phyloP scores from a whole-genome alignment of 495 filamentous ascomycete genomes.

The Beverwykella pulmonaria region DNA sequence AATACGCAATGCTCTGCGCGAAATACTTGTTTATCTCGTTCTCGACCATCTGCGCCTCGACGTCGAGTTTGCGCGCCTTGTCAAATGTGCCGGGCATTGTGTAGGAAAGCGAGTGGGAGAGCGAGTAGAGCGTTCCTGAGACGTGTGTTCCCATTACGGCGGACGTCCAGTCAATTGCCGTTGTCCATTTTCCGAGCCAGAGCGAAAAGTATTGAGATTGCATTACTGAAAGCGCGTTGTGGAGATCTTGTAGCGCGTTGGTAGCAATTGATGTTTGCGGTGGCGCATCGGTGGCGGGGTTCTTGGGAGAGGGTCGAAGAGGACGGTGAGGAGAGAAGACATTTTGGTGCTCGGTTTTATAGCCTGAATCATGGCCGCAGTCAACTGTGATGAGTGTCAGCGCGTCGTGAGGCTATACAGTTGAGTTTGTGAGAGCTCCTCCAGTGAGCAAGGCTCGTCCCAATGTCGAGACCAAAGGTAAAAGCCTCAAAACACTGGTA shows the following conservation, averaged over 20 bases:
- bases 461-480: no score
- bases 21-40: conserved; percentile 85
- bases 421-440: not conserved
- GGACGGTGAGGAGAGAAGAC: not conserved
- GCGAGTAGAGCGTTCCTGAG: conserved; percentile 64
- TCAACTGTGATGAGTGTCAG: not conserved
- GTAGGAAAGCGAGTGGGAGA: conserved; percentile 53
- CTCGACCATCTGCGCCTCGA: conserved; percentile 57
- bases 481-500: no score
- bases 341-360: conserved; percentile 9
- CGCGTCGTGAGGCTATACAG: not conserved
- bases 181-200: conserved; percentile 82
- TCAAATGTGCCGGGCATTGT: conserved; percentile 39
- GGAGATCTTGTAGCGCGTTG: conserved; percentile 59
- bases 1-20: conserved; percentile 70
- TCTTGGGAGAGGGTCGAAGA: not conserved
- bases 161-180: conserved; percentile 90
- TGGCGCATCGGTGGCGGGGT: not conserved
- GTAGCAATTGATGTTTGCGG: conserved; percentile 33
- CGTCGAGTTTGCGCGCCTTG: conserved; percentile 21
- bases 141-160: conserved; percentile 84
- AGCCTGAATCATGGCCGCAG: not conserved
- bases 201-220: conserved; percentile 76
- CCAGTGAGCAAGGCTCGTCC: no score
- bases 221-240: conserved; percentile 55